Percentiles rank a stretch among this genome's conserved stretches.
Conservation (phyloP, 306 rosid species). For the Begonia loranthoides region DNA sequence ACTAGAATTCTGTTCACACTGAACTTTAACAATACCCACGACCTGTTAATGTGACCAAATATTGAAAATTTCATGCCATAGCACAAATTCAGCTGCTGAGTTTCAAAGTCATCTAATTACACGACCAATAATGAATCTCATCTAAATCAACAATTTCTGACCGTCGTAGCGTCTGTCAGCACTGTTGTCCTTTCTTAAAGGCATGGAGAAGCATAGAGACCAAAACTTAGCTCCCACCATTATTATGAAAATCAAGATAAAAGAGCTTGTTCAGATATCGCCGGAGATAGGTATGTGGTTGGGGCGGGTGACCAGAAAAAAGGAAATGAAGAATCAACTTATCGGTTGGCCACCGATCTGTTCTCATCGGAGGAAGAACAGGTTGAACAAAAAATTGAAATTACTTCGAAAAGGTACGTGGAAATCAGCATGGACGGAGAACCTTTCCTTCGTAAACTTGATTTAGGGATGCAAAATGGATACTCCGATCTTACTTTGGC, state of each 20-base stretch:
- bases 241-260: conserved; percentile 45
- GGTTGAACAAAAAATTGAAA: conserved; percentile 18
- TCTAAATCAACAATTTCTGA: conserved; percentile 6
- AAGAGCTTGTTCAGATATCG: conserved; percentile 49
- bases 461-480: conserved; percentile 39
- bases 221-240: conserved; percentile 51
- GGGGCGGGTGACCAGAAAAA: conserved; percentile 12
- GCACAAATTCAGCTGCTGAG: conserved; percentile 45
- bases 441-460: conserved; percentile 81
- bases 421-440: conserved; percentile 96
- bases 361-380: conserved; percentile 56
- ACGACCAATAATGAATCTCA: conserved; percentile 32
- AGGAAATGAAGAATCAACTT: conserved; percentile 23
- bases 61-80: too few relatives aligned
- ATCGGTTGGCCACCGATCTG: conserved; percentile 99
- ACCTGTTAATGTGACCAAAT: too few relatives aligned
- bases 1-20: too few relatives aligned
- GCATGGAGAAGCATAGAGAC: conserved; percentile 26
- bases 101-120: conserved; percentile 22
- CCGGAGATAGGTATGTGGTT: conserved; percentile 7
- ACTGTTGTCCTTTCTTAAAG: conserved; percentile 42
- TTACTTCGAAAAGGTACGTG: conserved; percentile 47
- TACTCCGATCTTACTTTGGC: conserved; percentile 57
- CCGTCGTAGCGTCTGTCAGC: conserved; percentile 41
- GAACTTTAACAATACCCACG: too few relatives aligned